phyloP scores from a whole-genome alignment of 805 yeast species.

The Dipodascus albidus region DNA sequence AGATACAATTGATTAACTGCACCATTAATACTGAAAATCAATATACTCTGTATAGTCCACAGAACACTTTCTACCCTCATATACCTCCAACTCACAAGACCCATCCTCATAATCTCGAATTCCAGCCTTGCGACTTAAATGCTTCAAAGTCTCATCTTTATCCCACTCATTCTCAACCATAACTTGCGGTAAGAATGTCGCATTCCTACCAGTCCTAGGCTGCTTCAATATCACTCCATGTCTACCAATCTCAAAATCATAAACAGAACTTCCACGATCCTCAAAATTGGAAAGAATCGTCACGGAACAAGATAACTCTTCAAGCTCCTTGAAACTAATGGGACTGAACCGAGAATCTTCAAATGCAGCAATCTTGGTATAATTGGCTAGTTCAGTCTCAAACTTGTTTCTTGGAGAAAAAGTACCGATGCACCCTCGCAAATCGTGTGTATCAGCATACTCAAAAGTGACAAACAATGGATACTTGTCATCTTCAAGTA shows the following conservation, averaged over 20 bases:
- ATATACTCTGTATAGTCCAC: background rate
- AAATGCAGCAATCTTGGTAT: constrained; percentile 58
- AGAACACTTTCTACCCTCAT: background rate
- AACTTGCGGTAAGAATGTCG: constrained; percentile 87
- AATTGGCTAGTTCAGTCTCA: constrained; percentile 47
- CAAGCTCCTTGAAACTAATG: constrained; percentile 43
- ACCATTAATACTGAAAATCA: too few relatives aligned
- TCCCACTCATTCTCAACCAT: constrained; percentile 83
- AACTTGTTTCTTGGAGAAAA: constrained; percentile 42
- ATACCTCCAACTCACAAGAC: background rate
- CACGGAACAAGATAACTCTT: constrained; percentile 41
- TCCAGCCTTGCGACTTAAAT: constrained; percentile 61
- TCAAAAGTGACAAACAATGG: constrained; percentile 75
- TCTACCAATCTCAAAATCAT: constrained; percentile 70
- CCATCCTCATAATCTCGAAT: constrained; percentile 17
- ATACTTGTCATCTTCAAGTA: constrained; percentile 14
- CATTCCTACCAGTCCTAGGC: constrained; percentile 31
- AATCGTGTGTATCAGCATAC: constrained; percentile 22
- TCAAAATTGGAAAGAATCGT: constrained; percentile 55
- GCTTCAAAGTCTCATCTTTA: constrained; percentile 53
- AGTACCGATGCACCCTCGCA: constrained; percentile 94
- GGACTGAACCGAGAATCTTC: constrained; percentile 73
- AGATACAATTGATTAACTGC: too few relatives aligned
- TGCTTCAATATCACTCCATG: constrained; percentile 70
- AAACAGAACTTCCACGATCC: constrained; percentile 32